Conservation (phyloP, 208 protist species). For the Endotrypanum monterogeii region DNA sequence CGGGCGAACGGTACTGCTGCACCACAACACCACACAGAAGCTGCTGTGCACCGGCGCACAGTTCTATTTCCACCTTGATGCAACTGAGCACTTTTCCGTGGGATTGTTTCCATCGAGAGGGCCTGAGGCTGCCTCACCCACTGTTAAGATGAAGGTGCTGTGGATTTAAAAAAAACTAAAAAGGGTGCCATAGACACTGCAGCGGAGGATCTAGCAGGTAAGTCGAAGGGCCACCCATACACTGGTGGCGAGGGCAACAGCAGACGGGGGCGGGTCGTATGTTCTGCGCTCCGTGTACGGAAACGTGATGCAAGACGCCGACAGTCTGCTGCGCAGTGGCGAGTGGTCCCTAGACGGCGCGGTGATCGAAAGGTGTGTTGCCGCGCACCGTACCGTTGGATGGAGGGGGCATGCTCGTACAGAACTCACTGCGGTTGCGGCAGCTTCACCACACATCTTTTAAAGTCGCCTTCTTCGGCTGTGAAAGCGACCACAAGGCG, state of each 20-base stretch:
- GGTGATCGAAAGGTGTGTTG: conserved; percentile 55
- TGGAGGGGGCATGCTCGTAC: conserved; percentile 32
- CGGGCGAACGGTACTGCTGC: not conserved
- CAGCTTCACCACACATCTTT: conserved; percentile 25
- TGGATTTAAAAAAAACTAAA: conserved; percentile 5
- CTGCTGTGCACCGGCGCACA: conserved; percentile 31
- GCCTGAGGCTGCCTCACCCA: too few species aligned
- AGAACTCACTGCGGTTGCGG: conserved; percentile 14
- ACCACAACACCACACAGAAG: conserved; percentile 1
- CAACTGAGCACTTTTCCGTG: conserved; percentile 42
- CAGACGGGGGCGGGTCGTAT: not conserved
- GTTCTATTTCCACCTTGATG: conserved; percentile 50
- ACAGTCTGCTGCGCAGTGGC: conserved; percentile 44
- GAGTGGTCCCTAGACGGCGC: conserved; percentile 50
- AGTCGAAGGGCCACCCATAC: not conserved
- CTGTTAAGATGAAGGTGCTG: conserved; percentile 15
- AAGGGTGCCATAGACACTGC: not conserved
- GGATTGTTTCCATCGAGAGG: conserved; percentile 3
- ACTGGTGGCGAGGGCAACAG: not conserved
- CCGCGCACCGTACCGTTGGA: conserved; percentile 52
- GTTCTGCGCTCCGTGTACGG: conserved; percentile 11
- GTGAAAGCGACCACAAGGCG: conserved; percentile 3
- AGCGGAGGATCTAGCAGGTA: not conserved
- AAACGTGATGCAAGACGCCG: conserved; percentile 26
- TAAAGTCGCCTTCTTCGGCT: conserved; percentile 30